These are phyloP conservation scores for Yamadazyma dushanensis DNA, from an alignment of 1,139 yeast genomes.

Conservation along the genomic window DNA sequence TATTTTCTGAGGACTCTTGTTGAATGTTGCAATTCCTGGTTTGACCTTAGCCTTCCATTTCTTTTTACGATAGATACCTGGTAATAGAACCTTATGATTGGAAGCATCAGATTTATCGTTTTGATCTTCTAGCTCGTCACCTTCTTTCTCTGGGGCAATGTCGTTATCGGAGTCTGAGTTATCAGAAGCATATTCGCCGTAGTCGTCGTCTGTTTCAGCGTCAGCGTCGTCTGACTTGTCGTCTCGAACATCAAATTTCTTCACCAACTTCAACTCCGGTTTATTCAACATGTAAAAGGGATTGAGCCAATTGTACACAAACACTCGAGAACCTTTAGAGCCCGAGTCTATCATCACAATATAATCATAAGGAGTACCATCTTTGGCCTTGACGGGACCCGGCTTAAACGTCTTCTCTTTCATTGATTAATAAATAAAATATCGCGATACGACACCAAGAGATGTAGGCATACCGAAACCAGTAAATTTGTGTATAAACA, in stretches of 20 bases:
- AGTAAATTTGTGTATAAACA: too few relatives aligned
- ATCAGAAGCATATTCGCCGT: too few relatives aligned
- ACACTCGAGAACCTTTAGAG: slow-evolving; percentile 76
- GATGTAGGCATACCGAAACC: too few relatives aligned
- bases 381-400: slow-evolving; percentile 35
- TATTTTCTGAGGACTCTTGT: slow-evolving; percentile 49
- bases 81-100: slow-evolving; percentile 20
- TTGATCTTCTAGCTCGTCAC: slow-evolving; percentile 18
- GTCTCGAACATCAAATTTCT: slow-evolving; percentile 12
- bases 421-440: neutral
- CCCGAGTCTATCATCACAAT: slow-evolving; percentile 81
- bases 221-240: slow-evolving; percentile 12
- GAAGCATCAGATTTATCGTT: slow-evolving; percentile 2
- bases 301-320: slow-evolving; percentile 68
- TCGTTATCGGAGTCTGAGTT: slow-evolving; percentile 15
- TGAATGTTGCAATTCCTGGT: slow-evolving; percentile 69
- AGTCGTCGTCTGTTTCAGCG: slow-evolving; percentile 18
- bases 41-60: slow-evolving; percentile 61
- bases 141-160: slow-evolving; percentile 5
- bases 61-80: slow-evolving; percentile 43
- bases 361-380: slow-evolving; percentile 60
- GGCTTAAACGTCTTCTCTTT: neutral
- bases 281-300: slow-evolving; percentile 20
- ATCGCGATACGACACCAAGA: neutral
- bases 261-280: slow-evolving; percentile 17